Base-by-base conservation (phyloP, 352 stramenopile genomes). In the Pythium angustatum region DNA sequence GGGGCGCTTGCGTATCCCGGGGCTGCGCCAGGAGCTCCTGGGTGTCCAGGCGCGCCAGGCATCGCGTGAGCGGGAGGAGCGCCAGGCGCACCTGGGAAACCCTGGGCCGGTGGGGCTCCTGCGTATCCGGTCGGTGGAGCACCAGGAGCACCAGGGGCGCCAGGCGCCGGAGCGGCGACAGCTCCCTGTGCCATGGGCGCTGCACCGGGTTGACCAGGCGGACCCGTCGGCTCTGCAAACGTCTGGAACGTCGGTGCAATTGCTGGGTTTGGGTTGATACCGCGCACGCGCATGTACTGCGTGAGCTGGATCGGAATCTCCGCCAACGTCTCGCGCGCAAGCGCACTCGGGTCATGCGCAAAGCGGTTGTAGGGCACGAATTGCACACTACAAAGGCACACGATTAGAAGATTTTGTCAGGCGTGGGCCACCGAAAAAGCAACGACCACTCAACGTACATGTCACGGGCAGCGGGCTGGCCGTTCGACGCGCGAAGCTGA, bases 241-340 rank as follows among this genome's bases (percentile, higher is more conserved):
- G 67, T 45, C 53, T 85, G 70, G 66, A 71, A 88, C 12, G 75
- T 81, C 14, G 79, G 75, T 51, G 73, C 57, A 4, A 88, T 58
- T 4, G 76, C 54, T 50, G 74, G 69, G 36, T 87, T 86, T 10
- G 86, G 79, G 34, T 57, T 64, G 33, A 91, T 71, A 7, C 82
- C 72, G 10, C 80, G 75, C 58, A 83, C 77, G 62, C 80, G 79
- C 81, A 95, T 91, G 72, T 88, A 93, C 58, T 89, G 72, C 54
- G 81, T 84, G 31, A 95, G 69, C 64, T 95, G 87, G 45, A 55
- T 58, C 2, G 87, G 87, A 44, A 95, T 85, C 48, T 95, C 84
- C 19, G 76, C 83, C 26, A 95, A 71, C 22, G 81, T 79, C 70
- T 85, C 76, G 41, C 75, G 60, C 15, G 79, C 75, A 15, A 92